phyloP scores from a whole-genome alignment of 2,329 filamentous ascomycete genomes.

The Pseudocercospora crystallina region DNA sequence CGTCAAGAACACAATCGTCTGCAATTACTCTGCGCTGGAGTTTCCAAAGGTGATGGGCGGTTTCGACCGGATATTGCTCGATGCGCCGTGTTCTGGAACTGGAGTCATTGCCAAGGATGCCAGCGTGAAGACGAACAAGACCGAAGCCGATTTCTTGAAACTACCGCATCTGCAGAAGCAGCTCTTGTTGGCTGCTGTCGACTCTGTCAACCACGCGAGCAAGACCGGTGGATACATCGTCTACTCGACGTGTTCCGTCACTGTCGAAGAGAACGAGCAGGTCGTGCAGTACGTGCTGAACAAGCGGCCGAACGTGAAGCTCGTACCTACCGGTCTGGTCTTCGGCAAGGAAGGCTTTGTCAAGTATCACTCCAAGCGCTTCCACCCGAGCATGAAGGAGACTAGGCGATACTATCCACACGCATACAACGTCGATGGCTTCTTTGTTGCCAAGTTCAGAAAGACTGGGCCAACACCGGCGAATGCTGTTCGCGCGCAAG shows the following conservation, averaged over 20 bases:
- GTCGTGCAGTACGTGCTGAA: conserved; percentile 91
- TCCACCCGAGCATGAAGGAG: conserved; percentile 79
- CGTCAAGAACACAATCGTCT: conserved; percentile 90
- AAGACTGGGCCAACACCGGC: conserved; percentile 78
- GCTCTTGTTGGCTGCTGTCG: conserved; percentile 86
- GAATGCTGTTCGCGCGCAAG: conserved; percentile 51
- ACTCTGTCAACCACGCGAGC: conserved; percentile 86
- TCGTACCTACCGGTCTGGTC: conserved; percentile 85
- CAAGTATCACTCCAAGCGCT: conserved; percentile 85
- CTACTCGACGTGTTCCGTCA: conserved; percentile 95
- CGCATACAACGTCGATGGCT: conserved; percentile 92
- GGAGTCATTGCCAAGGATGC: conserved; percentile 97
- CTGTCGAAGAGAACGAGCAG: conserved; percentile 88
- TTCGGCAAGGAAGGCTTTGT: conserved; percentile 95
- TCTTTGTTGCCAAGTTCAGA: conserved; percentile 97
- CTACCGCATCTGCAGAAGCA: conserved; percentile 95
- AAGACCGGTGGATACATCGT: conserved; percentile 94
- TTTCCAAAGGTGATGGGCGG: conserved; percentile 94
- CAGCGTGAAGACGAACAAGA: conserved; percentile 97
- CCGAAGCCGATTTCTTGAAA: conserved; percentile 87
- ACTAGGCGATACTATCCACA: conserved; percentile 88
- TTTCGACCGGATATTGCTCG: conserved; percentile 90
- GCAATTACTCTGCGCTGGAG: conserved; percentile 89
- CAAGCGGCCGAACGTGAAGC: conserved; percentile 87
- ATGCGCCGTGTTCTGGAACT: conserved; percentile 93